Percentiles rank a stretch among this genome's conserved stretches.
Conservation (phyloP, 2,329 filamentous ascomycete species). For the Alternaria atra region DNA sequence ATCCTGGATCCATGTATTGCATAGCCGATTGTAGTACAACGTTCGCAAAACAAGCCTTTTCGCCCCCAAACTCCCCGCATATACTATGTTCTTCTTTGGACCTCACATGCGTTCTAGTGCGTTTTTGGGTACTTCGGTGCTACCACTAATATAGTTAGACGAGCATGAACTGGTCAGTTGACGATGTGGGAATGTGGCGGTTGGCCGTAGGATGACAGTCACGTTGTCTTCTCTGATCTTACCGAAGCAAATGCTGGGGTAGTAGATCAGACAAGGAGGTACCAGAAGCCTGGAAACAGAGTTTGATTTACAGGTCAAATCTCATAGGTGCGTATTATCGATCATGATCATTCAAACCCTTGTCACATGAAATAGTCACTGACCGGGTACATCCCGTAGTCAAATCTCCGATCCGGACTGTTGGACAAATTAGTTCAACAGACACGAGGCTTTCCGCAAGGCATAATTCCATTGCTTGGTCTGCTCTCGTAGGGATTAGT, state of each 20-base stretch:
- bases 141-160: neutral
- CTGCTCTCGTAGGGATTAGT: neutral
- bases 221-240: neutral
- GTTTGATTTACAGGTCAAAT: neutral
- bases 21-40: constrained; percentile 7
- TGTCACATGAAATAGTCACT: neutral
- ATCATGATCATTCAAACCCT: neutral
- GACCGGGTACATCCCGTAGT: neutral
- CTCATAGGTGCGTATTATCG: neutral
- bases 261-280: neutral
- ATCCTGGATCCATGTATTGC: neutral
- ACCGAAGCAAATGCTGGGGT: neutral
- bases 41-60: constrained; percentile 22
- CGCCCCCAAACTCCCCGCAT: constrained; percentile 29
- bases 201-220: neutral
- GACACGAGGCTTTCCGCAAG: constrained; percentile 15
- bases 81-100: constrained; percentile 12
- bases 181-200: neutral
- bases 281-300: neutral
- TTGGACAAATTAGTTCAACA: no score
- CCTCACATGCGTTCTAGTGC: constrained; percentile 14
- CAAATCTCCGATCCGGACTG: constrained; percentile 8
- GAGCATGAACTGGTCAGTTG: neutral
- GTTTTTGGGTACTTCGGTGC: neutral
- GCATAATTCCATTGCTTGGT: constrained; percentile 9